These are phyloP conservation scores for Suillus bovinus DNA, from an alignment of 768 basidiomycete species.

Conservation along the genomic window DNA sequence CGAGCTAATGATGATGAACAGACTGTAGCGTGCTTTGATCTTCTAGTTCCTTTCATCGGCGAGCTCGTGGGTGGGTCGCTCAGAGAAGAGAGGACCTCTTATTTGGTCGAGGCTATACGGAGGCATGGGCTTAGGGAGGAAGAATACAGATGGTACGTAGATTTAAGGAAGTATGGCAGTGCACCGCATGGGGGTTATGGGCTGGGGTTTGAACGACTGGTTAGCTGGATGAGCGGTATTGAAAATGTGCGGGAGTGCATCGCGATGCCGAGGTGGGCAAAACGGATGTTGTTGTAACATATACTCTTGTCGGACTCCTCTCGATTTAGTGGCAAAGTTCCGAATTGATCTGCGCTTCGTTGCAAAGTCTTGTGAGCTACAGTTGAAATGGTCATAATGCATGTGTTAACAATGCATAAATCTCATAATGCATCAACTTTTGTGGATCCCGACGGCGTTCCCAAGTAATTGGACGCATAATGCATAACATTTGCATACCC, in stretches of 20 bases:
- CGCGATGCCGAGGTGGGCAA: conserved; percentile 88
- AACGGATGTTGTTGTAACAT: conserved; percentile 67
- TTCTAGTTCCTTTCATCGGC: conserved; percentile 84
- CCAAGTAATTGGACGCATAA: neutral
- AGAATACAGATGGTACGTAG: conserved; percentile 72
- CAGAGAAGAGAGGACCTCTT: conserved; percentile 69
- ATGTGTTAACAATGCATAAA: too few relatives aligned
- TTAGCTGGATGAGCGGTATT: conserved; percentile 84
- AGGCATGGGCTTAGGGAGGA: conserved; percentile 39
- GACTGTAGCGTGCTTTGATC: conserved; percentile 94
- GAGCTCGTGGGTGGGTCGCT: conserved; percentile 93
- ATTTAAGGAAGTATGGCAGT: conserved; percentile 80
- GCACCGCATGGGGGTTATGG: conserved; percentile 96
- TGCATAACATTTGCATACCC: neutral
- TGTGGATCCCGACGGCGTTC: neutral
- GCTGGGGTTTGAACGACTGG: conserved; percentile 89
- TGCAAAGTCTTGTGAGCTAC: neutral
- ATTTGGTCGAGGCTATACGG: conserved; percentile 53
- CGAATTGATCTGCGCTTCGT: neutral
- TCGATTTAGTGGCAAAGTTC: neutral
- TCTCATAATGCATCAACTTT: neutral
- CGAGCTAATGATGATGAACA: conserved; percentile 54
- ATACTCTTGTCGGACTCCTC: neutral
- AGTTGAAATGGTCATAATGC: neutral
- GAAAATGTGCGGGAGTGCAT: conserved; percentile 93